Base-by-base conservation (phyloP, 2,329 filamentous ascomycete species). In the Fonsecaea monophora region DNA sequence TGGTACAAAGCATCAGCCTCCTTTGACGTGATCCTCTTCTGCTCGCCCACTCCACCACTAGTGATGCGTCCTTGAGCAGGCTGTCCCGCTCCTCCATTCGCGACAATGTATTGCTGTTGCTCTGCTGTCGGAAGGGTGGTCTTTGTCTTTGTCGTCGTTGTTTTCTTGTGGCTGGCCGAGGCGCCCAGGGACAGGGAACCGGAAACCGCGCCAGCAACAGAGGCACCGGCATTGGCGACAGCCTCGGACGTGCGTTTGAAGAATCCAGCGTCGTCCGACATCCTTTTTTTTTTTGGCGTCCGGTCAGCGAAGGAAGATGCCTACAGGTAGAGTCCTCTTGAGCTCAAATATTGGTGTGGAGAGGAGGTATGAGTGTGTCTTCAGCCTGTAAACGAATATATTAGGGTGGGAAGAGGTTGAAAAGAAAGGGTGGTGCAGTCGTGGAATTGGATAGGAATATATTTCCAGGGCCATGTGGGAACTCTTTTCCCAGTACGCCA, bases 1-100 rank as follows among this genome's bases (percentile, higher is more conserved):
- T 81, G 77, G 67, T 82, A 82, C 48, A 80, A 66, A 12, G 76
- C 75, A 66, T 82, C 80, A 1, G 78, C 79, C 65, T 82, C 79
- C 56, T 78, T 79, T 69, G 77, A 64, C 30, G 67, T 71, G 25
- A 71, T 21, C 32, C 60, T 56, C 60, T 71, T 68, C 64, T 71
- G 67, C 34, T 65, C 56, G 9, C 65, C 68, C 13, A 57, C 50
- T 12, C 53, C 66, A 18, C 62, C 65, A 42, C 34, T 58, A 15
- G 67, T 58, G n/a, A 67, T 63, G 12, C 62, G 62, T n/a, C 66
- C 62, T 48, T 68, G 62, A 13, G 62, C 35, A 25, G 62, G 68
- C 38, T 66, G 65, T 18, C 59, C 58, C 6, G 62, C 79, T 56
- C 78, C 80, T 68, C 76, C 66, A 32, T 54, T 53, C 7, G 45